Evolutionary conservation across 2,329 filamentous ascomycete genomes (phyloP), one percentile per base, ranked within the genome.

Genomic region (Aspergillus sp.): DNA sequence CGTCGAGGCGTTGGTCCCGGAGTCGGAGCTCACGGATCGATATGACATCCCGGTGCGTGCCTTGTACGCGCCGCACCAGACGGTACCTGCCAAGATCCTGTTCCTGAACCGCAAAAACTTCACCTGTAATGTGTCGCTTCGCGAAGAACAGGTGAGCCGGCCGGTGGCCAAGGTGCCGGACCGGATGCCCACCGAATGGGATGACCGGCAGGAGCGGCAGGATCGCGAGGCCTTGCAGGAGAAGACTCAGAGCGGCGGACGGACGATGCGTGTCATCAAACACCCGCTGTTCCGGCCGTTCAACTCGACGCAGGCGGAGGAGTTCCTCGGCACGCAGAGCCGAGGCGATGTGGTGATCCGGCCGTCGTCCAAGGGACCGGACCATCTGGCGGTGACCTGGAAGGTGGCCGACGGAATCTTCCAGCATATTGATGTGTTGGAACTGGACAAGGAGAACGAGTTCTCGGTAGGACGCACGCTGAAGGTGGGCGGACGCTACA

Each of bases 321-420:
- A 97, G 70, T 97, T 88, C 69, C 82, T 99, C 30, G 91, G 91
- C 40, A 89, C 88, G 13, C 90, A 95, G 69, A 83, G 87, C 47
- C 81, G 86, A 6, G 94, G 94, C 45, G 94, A 97, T 70, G 88
- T 95, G 50, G 90, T 99, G 55, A 96, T 99, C 65, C 87, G 94
- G 42, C 93, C 94, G 3, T 96, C 91, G 1, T 96, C 91, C 24
- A 96, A 95, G 71, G 94, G 94, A 42, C 88, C 90, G 53, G 94
- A 99, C 70, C 94, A 99, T 76, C 79, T 99, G 50, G 91, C 93
- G 7, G 85, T 99, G 44, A 99, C 94, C 0, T 99, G 94, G 94
- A 99, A 99, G 77, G 92, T 99, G 13, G 88, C 90, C 1, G 91
- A 97, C 69, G 88, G 88, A 54, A 86, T 97, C n/a, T 99, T 92